A percentile compares a stretch with the other conserved stretches of the same genome.
phyloP scores from a whole-genome alignment of 306 rosid species.

The Lagenaria siceraria region DNA sequence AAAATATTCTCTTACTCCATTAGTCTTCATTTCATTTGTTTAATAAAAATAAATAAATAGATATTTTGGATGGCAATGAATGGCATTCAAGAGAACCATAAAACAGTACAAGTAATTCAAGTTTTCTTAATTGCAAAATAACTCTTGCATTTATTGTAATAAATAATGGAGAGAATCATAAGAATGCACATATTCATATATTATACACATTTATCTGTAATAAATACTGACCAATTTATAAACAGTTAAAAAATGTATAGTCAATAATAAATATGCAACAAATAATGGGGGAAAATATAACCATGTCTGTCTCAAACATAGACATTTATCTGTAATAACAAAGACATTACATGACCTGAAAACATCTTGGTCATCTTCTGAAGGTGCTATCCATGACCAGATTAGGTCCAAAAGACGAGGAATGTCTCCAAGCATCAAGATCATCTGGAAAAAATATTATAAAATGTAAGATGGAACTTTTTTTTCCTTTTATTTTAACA shows the following conservation, averaged over 20 bases:
- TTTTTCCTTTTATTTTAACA: not conserved
- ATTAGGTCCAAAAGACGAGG: slow-evolving; percentile 77
- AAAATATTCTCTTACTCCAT: not conserved
- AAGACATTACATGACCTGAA: slow-evolving; percentile 42
- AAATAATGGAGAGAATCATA: not conserved
- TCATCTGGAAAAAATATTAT: slow-evolving; percentile 48
- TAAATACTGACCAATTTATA: not conserved
- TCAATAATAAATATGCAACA: not conserved
- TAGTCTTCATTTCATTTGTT: not conserved
- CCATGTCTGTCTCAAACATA: not conserved
- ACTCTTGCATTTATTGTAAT: not conserved
- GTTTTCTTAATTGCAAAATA: not conserved
- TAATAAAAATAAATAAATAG: not conserved
- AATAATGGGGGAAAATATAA: not conserved
- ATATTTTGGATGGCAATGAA: not conserved
- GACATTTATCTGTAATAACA: not conserved
- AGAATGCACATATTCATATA: not conserved
- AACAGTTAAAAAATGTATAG: not conserved
- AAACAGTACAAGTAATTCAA: not conserved
- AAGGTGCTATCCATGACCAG: slow-evolving; percentile 98
- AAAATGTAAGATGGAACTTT: not conserved
- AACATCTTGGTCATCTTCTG: slow-evolving; percentile 56
- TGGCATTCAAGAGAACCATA: not conserved
- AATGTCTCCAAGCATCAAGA: slow-evolving; percentile 78
- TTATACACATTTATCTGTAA: too few relatives aligned